Evolutionary conservation across 768 basidiomycete species (phyloP), one percentile per base, ranked within the genome.

Genomic region (Mycena polygramma): DNA sequence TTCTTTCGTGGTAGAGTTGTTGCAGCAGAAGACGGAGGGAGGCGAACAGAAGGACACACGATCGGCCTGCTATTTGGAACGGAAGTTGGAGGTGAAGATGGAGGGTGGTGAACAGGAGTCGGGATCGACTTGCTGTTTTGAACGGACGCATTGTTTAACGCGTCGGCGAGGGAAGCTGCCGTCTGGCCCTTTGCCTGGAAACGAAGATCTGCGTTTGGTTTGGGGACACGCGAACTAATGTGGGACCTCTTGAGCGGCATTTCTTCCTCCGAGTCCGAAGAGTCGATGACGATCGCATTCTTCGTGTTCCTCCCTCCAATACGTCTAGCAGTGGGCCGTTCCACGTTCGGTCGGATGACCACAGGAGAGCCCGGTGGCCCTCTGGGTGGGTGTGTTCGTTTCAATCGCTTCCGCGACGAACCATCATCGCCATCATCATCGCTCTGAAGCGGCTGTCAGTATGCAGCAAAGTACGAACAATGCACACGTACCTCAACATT

Each of bases 161-260:
- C 72, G 36, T 67, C 72, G 17, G 72, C 72, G 30, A 73, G 43
- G 26, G 72, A 73, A 41, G 36, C 8, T 15, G 71, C 71, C 14
- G 52, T 46, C 14, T 68, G 69, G 24, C 59, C 30, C 5, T 13
- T 57, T 20, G 30, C 46, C 39, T 20, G 15, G 26, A 64, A 64
- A 30, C 57, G 55, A 13, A 55, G 63, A 22, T 65, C 49, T 5
- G 55, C 8, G 19, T 36, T 8, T 22, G 37, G 20, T 22, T 54
- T 57, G 24, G 45, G 14, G 22, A 5, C 8, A 54, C 62, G 68
- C 14, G 62, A 41, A 20, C 13, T 37, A 3, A 43, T 14, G 36
- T 65, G 70, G 36, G 41, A 14, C 30, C 39, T 35, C 51, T 71
- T 67, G 37, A 22, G 24, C 15, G 65, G 65, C 15, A 39, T 26